Percentiles rank a stretch among this genome's conserved stretches.
Conservation (phyloP, 2,329 filamentous ascomycete species). For the Trichophyton simii region DNA sequence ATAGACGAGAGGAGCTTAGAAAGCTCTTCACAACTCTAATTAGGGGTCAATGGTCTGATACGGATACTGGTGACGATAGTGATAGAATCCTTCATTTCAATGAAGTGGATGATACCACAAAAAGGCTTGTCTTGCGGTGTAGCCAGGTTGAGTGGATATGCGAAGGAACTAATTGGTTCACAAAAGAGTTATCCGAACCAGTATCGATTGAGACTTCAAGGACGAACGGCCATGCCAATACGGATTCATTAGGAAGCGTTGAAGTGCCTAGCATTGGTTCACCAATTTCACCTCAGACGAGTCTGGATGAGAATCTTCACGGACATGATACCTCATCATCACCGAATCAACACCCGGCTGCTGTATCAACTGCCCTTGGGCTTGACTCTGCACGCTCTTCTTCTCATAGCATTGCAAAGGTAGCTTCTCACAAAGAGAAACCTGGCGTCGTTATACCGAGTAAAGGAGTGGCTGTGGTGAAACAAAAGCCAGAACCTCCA, state of each 20-base stretch:
- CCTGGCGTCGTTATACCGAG: conserved; percentile 73
- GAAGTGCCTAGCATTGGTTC: neutral
- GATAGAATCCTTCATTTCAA: conserved; percentile 39
- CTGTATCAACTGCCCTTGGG: conserved; percentile 51
- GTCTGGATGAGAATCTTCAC: neutral
- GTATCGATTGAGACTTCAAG: conserved; percentile 3
- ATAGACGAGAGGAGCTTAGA: conserved; percentile 77
- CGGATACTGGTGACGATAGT: conserved; percentile 25
- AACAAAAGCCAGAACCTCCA: conserved; percentile 17
- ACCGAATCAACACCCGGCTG: neutral
- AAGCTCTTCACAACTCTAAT: conserved; percentile 62
- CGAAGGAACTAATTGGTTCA: conserved; percentile 20
- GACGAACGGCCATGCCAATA: neutral
- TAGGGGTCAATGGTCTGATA: conserved; percentile 56
- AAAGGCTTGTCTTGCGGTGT: conserved; percentile 36
- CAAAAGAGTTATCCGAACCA: conserved; percentile 17
- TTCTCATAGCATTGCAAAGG: conserved; percentile 61
- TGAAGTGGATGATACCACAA: conserved; percentile 39
- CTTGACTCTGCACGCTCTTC: conserved; percentile 58
- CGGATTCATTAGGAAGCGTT: neutral
- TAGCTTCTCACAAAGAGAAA: conserved; percentile 69
- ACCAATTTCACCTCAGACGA: neutral
- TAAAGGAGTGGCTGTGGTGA: conserved; percentile 25
- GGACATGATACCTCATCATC: neutral
- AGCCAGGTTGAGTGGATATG: conserved; percentile 36